These are phyloP conservation scores for Ganoderma resinaceum DNA, from an alignment of 1,284 basidiomycete species.

Conservation along the genomic window DNA sequence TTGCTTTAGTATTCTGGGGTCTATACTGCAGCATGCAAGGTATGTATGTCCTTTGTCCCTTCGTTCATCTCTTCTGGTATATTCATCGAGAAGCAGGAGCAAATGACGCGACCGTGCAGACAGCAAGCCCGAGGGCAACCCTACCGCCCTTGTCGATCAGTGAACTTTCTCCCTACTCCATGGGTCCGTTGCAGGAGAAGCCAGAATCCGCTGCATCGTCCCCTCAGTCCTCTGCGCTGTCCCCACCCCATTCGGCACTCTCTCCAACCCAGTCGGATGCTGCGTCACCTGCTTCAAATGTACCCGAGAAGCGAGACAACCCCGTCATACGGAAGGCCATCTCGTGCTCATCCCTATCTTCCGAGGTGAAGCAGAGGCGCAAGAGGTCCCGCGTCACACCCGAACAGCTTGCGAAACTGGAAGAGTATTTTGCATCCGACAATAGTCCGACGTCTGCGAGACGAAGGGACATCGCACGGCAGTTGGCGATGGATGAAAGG, in stretches of 20 bases:
- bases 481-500: conserved; percentile 83
- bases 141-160: conserved; percentile 17
- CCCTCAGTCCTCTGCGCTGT: conserved; percentile 21
- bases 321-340: conserved; percentile 29
- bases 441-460: conserved; percentile 73
- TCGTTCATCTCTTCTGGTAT: neutral
- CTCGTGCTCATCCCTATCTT: conserved; percentile 24
- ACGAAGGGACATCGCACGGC: conserved; percentile 74
- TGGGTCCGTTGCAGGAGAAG: conserved; percentile 12
- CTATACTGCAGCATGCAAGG: conserved; percentile 18
- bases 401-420: conserved; percentile 76
- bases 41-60: neutral
- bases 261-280: conserved; percentile 25
- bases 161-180: conserved; percentile 16
- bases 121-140: conserved; percentile 12
- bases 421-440: conserved; percentile 71
- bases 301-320: conserved; percentile 8
- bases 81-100: neutral
- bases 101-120: conserved; percentile 2
- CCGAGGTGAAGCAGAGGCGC: conserved; percentile 60
- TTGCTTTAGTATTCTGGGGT: neutral
- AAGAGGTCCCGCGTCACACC: conserved; percentile 81
- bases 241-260: conserved; percentile 17
- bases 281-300: conserved; percentile 3
- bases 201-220: conserved; percentile 20